Evolutionary conservation across 1,284 basidiomycete genomes (phyloP).

Genomic region (Melanopsichium pennsylvanicum): DNA sequence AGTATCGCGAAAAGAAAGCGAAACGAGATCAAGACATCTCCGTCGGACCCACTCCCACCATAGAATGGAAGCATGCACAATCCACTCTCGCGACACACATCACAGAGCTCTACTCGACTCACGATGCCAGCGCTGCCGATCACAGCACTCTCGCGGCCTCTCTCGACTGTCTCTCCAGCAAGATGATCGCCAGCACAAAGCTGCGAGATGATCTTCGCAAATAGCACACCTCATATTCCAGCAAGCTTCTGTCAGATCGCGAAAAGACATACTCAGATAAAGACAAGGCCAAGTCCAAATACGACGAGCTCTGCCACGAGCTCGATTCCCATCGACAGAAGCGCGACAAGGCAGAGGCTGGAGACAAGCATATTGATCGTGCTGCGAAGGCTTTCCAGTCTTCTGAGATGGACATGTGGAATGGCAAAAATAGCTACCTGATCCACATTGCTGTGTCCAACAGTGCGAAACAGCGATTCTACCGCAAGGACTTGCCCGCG

Average conservation of each 20-base stretch:
- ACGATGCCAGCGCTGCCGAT: slow-evolving; percentile 21
- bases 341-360: slow-evolving; percentile 45
- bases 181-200: slow-evolving; percentile 23
- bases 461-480: slow-evolving; percentile 45
- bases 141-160: slow-evolving; percentile 21
- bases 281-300: slow-evolving; percentile 50
- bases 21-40: slow-evolving; percentile 41
- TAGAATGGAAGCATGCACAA: slow-evolving; percentile 40
- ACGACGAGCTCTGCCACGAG: slow-evolving; percentile 53
- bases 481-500: slow-evolving; percentile 36
- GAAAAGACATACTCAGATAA: slow-evolving; percentile 47
- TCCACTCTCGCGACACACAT: slow-evolving; percentile 27
- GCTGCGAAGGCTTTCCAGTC: slow-evolving; percentile 41
- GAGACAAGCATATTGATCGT: slow-evolving; percentile 44
- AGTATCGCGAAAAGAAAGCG: slow-evolving; percentile 40
- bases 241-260: slow-evolving; percentile 44
- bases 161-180: slow-evolving; percentile 26
- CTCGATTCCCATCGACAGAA: slow-evolving; percentile 48
- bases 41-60: slow-evolving; percentile 41
- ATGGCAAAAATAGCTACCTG: slow-evolving; percentile 52
- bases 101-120: slow-evolving; percentile 21
- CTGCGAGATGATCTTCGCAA: slow-evolving; percentile 43
- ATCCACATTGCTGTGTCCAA: slow-evolving; percentile 47
- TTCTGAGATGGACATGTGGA: slow-evolving; percentile 51
- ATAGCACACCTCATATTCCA: slow-evolving; percentile 35